Evolutionary conservation across 768 basidiomycete species (phyloP).

Genomic region (Hygrocybe punicea): DNA sequence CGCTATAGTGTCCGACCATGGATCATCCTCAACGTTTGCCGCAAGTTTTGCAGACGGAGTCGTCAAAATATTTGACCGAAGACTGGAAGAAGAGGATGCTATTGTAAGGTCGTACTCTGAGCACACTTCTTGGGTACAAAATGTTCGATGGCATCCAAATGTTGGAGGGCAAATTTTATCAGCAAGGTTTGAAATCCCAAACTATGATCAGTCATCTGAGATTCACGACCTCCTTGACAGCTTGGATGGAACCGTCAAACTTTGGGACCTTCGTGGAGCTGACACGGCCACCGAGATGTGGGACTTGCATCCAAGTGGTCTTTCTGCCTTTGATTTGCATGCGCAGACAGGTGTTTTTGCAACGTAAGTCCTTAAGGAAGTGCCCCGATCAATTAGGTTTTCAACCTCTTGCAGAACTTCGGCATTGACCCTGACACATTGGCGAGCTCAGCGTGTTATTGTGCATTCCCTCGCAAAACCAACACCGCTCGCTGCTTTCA

Average conservation of each 20-base stretch:
- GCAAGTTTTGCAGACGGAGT: conserved; percentile 92
- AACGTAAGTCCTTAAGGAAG: conserved; percentile 54
- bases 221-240: conserved; percentile 40
- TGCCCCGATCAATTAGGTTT: conserved; percentile 2
- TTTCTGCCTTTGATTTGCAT: conserved; percentile 87
- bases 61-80: conserved; percentile 86
- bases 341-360: conserved; percentile 79
- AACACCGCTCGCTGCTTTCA: conserved; percentile 43
- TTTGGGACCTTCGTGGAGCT: conserved; percentile 82
- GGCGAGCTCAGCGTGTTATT: conserved; percentile 61
- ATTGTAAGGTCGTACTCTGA: conserved; percentile 73
- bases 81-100: conserved; percentile 78
- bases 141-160: conserved; percentile 78
- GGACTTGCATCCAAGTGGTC: conserved; percentile 64
- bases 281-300: conserved; percentile 59
- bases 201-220: background rate
- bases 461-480: conserved; percentile 54
- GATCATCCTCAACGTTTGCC: conserved; percentile 73
- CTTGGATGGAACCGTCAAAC: conserved; percentile 81
- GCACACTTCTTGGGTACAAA: conserved; percentile 87
- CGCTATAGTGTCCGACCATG: conserved; percentile 71
- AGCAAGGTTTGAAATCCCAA: conserved; percentile 60
- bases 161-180: conserved; percentile 71
- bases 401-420: conserved; percentile 47
- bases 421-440: conserved; percentile 55